Evolutionary conservation across 805 yeast species (phyloP), one percentile per base, ranked within the genome.

Genomic region (Maudiozyma saulgeensis): DNA sequence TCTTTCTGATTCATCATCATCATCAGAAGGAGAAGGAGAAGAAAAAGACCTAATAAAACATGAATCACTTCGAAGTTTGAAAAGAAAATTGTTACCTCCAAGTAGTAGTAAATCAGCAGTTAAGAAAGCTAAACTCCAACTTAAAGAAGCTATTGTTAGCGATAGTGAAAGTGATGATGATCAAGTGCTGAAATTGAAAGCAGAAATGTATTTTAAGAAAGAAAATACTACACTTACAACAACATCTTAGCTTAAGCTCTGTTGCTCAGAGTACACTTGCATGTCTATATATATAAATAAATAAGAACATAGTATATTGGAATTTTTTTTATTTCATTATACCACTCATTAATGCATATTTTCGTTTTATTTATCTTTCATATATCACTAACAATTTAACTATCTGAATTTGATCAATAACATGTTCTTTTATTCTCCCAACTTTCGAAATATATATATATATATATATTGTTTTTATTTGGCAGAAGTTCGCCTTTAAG

Each of bases 51-150:
- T 11, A 8, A 19, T 13, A 6, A 39, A 39, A 13, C 42, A n/a
- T 12, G 26, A 53, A 45, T 41, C 41, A 37, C 19, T 57, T 54
- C 39, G 45, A 49, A 32, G 51, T 35, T 38, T 54, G 13, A 54
- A 52, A 28, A 52, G 56, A 42, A 51, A 50, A 26, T 23, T 52
- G 43, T 40, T 52, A 21, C 49, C 53, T 9, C 43, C 52, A 16
- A 34, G n/a, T 21, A 21, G 11, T 34, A 18, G 26, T 32, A 11
- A 18, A 16, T 38, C 25, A 25, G 13, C n/a, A 15, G 21, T 2
- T 16, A 41, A 23, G 32, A 41, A 26, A 18, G 40, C 35, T 25
- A 41, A 41, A 15, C 12, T 25, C 13, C 16, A 13, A 26, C 32
- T 25, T 23, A 23, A 41, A n/a, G 32, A 41, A 15, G 31, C 21